Conservation (phyloP, 345 rosid genomes). For the Psidium guajava region DNA sequence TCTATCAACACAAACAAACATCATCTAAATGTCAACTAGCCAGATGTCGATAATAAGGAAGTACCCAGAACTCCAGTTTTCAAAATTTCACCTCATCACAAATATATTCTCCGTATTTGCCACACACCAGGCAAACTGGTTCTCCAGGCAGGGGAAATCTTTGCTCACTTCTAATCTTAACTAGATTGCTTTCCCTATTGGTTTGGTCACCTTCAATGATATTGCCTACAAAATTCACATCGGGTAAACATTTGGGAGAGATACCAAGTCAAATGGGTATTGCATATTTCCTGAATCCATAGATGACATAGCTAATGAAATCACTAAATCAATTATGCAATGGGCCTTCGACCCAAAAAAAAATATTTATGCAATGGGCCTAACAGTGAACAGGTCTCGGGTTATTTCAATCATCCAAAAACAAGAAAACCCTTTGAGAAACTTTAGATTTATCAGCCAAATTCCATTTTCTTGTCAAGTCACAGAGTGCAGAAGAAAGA, state of each 20-base stretch:
- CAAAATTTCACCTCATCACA: constrained; percentile 44
- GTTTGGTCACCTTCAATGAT: constrained; percentile 11
- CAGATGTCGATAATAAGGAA: neutral
- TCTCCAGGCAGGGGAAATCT: constrained; percentile 50
- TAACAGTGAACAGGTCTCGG: neutral
- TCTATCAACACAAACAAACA: constrained; percentile 21
- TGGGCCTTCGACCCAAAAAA: neutral
- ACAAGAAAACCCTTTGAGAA: neutral
- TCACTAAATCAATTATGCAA: neutral
- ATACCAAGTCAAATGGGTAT: neutral
- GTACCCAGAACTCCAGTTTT: neutral
- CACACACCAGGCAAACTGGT: constrained; percentile 56
- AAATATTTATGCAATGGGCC: neutral
- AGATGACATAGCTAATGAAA: neutral
- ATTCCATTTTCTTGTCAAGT: neutral
- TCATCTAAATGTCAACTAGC: neutral
- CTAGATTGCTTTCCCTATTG: neutral
- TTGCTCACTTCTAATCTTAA: constrained; percentile 37
- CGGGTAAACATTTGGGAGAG: neutral
- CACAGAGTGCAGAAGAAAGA: neutral
- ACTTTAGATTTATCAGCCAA: neutral
- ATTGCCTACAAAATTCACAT: constrained; percentile 6
- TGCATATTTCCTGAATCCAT: neutral
- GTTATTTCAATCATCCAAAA: neutral
- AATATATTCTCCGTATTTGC: constrained; percentile 68